Base-by-base conservation (phyloP, 768 basidiomycete species). In the Tricholoma bakamatsutake region DNA sequence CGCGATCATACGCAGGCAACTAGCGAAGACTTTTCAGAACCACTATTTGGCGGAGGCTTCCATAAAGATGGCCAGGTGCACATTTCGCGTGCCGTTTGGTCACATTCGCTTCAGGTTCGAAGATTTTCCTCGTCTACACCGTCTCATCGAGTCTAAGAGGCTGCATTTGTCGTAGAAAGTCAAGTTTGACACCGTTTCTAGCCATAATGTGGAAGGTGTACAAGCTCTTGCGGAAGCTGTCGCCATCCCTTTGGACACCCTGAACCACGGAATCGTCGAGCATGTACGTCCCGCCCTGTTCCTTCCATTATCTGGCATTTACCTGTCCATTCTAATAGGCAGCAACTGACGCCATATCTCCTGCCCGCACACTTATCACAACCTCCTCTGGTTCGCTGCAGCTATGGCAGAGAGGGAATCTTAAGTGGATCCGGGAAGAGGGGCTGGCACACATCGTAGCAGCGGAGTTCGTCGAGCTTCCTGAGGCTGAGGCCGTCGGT, bases 401-500 rank as follows among this genome's bases (percentile, higher is more conserved):
- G 61, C 70, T 87, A 8, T 91, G 91, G 88, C 72, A 82, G 74
- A 34, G 1, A 37, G 35, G 35, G 4, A 37, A 74, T 17, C 52
- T 53, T 31, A 11, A 79, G 28, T 96, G 93, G 92, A 80, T 79
- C 0, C 78, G 93, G 49, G 93, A 96, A 64, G 94, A 98, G 65
- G 78, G 82, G 1, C 75, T 97, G 10, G 74, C 90, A 0, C 74
- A 81, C 2, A 77, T 90, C 49, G 70, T 76, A 21, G 77, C 79
- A 0, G 84, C 85, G 1, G 80, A 84, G 52, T 83, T 93, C 55
- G 80, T 93, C 17, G 90, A 93, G 60, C 77, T 96, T 13, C 90
- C 90, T 0, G 88, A 90, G 67, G 69, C 68, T 42, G 68, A 66
- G 1, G 64, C 58, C n/a, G 63, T 64, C 3, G 67, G 67, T n/a